phyloP scores from a whole-genome alignment of 2,329 filamentous ascomycete species.

The Aspergillus sp. region DNA sequence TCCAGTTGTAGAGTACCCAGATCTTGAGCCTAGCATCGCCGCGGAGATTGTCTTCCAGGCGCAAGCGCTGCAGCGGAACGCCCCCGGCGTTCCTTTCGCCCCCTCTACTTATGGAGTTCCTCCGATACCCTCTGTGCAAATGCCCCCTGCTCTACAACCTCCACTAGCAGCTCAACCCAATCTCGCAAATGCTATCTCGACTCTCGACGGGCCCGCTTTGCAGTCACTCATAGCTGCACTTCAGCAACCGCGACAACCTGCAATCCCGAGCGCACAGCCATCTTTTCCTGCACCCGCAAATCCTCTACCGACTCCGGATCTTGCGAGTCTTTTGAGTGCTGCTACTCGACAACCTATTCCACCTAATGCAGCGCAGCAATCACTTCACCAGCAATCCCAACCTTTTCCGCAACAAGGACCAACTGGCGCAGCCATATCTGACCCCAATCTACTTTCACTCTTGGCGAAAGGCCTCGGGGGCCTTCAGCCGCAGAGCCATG shows the following conservation, averaged over 20 bases:
- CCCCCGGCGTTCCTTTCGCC: slow-evolving; percentile 40
- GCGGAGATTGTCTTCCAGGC: slow-evolving; percentile 77
- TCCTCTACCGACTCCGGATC: slow-evolving; percentile 39
- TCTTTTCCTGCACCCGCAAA: slow-evolving; percentile 40
- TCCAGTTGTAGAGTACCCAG: slow-evolving; percentile 69
- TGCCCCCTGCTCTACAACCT: slow-evolving; percentile 38
- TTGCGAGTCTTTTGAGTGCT: slow-evolving; percentile 47
- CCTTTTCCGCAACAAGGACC: slow-evolving; percentile 36
- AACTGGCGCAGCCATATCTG: slow-evolving; percentile 34
- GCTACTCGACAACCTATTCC: slow-evolving; percentile 43
- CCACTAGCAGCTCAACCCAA: slow-evolving; percentile 52
- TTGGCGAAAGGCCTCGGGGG: slow-evolving; percentile 43
- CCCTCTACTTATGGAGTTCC: slow-evolving; percentile 43
- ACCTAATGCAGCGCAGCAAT: slow-evolving; percentile 32
- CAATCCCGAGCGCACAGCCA: slow-evolving; percentile 40
- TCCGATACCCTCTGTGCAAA: slow-evolving; percentile 36
- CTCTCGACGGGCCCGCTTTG: slow-evolving; percentile 70
- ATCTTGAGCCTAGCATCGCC: slow-evolving; percentile 76
- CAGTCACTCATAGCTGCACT: slow-evolving; percentile 71
- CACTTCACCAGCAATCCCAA: slow-evolving; percentile 35
- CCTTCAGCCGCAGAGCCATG: slow-evolving; percentile 41
- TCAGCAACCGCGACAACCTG: slow-evolving; percentile 49
- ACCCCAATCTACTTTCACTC: slow-evolving; percentile 44
- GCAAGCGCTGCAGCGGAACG: slow-evolving; percentile 41
- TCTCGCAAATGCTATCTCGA: slow-evolving; percentile 67